Evolutionary conservation across 1,284 basidiomycete species (phyloP), one percentile per base, ranked within the genome.

Genomic region (Thecaphora thlaspeos): DNA sequence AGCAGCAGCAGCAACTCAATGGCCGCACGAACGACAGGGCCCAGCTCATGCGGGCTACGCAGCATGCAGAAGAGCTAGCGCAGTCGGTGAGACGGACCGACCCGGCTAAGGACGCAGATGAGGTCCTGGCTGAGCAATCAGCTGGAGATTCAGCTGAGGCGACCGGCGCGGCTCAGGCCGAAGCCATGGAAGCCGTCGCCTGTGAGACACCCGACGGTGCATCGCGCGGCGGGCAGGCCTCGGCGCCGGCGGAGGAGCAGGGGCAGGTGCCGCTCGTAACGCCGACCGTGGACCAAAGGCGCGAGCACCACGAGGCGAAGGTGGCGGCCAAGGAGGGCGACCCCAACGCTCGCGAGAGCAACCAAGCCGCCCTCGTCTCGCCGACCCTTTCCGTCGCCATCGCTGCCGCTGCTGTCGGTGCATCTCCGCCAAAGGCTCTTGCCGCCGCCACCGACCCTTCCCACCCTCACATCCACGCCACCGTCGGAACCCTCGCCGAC

Each of bases 241-340:
- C 32, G 32, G 32, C 10, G 17, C 10, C 17, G 10, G 10, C 32
- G 32, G 32, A 34, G 17, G 32, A 17, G 17, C 10, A 34, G 32
- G 10, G 32, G 32, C 32, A 34, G 10, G 10, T 34, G 10, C 32
- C 37, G 17, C n/a, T 38, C 4, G 38, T 11, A 18, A 19, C 38
- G 38, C 38, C 9, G 7, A 14, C 5, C n/a, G 43, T 52, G 2
- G 43, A 49, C 24, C 49, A 58, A 32, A 45, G 55, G 40, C 43
- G 28, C 7, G 50, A 51, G 32, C 55, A 58, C 37, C 55, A 49
- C 41, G 46, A 59, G 3, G 56, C 56, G 39, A 59, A 59, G 39
- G 56, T 41, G 2, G 18, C 38, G 4, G 56, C 56, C 18, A 45
- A 47, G n/a, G 43, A 19, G 18, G 40, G 38, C n/a, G 38, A 11